These are phyloP conservation scores for Monoraphidium neglectum DNA, from an alignment of 139 green algal species.

Conservation along the genomic window DNA sequence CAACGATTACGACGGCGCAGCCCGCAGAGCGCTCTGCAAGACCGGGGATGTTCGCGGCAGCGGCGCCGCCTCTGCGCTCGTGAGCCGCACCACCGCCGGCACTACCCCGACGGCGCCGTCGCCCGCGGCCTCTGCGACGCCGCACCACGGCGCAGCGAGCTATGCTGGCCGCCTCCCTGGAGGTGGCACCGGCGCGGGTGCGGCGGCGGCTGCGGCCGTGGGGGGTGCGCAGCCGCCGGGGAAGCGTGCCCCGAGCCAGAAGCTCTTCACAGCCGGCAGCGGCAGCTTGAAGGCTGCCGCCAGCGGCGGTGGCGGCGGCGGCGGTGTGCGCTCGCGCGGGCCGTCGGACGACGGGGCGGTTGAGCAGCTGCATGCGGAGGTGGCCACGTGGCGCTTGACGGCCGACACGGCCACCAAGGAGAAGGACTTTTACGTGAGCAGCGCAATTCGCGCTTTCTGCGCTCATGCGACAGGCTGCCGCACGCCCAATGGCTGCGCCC, in stretches of 20 bases:
- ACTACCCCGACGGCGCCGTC: not conserved
- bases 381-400: constrained; percentile 9
- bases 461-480: too few relatives aligned
- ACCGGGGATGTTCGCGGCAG: constrained; percentile 59
- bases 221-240: too few relatives aligned
- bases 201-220: too few relatives aligned
- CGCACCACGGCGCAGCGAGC: too few relatives aligned
- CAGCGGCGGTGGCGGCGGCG: not conserved
- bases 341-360: constrained; percentile 14
- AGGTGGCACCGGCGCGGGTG: too few relatives aligned
- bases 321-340: not conserved
- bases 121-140: too few relatives aligned
- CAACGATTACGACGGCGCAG: constrained; percentile 62
- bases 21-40: constrained; percentile 49
- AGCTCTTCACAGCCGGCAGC: too few relatives aligned
- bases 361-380: not conserved
- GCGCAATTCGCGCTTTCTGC: too few relatives aligned
- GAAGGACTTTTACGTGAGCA: constrained; percentile 67
- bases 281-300: too few relatives aligned
- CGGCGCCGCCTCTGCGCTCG: not conserved
- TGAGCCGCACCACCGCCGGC: not conserved
- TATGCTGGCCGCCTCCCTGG: too few relatives aligned
- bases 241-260: too few relatives aligned
- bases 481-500: too few relatives aligned
- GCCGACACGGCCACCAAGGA: constrained; percentile 43